Base-by-base conservation (phyloP, 139 green algal genomes). In the Monoraphidium neglectum region DNA sequence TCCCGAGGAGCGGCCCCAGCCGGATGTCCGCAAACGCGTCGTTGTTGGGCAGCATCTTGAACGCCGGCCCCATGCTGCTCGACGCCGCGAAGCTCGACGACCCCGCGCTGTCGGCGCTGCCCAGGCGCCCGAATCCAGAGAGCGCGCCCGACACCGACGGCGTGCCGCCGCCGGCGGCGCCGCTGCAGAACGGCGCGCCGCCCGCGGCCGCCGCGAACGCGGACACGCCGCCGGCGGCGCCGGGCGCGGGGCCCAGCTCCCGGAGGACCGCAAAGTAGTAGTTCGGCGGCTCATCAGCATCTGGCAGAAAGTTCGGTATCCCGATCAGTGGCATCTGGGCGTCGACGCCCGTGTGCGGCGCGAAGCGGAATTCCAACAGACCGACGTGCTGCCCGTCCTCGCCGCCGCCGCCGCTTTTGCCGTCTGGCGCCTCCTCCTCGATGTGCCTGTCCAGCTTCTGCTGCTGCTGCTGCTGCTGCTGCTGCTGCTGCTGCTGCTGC, bases 1-100 rank as follows among this genome's bases (percentile, higher is more conserved):
- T 77, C 0, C 90, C 90, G 47, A 93, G 83, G 68, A 94, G 80
- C 35, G 88, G 86, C 4, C 89, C 90, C 72, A 94, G 77, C 51
- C 78, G 80, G 6, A 94, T 86, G 59, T 94, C 91, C 12, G 68
- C 68, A 49, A 90, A 87, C 16, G 81, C 70, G 63, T 78, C 70
- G 26, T 53, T 30, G 30, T 4, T 60, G 16, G 56, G 60, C 59
- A 70, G 70, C 23, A 81, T 2, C 38, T n/a, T 76, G 54, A 76
- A 76, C 15, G 32, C n/a, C 6, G 63, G 18, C n/a, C n/a, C n/a
- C n/a, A n/a, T n/a, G n/a, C n/a, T n/a, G n/a, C n/a, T n/a, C n/a
- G n/a, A n/a, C n/a, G n/a, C n/a, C n/a, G n/a, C n/a, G n/a, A n/a
- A n/a, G n/a, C n/a, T n/a, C n/a, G n/a, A n/a, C n/a, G n/a, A n/a